Evolutionary conservation across 768 basidiomycete species (phyloP), one percentile per base, ranked within the genome.

Genomic region (Mycena kentingensis): DNA sequence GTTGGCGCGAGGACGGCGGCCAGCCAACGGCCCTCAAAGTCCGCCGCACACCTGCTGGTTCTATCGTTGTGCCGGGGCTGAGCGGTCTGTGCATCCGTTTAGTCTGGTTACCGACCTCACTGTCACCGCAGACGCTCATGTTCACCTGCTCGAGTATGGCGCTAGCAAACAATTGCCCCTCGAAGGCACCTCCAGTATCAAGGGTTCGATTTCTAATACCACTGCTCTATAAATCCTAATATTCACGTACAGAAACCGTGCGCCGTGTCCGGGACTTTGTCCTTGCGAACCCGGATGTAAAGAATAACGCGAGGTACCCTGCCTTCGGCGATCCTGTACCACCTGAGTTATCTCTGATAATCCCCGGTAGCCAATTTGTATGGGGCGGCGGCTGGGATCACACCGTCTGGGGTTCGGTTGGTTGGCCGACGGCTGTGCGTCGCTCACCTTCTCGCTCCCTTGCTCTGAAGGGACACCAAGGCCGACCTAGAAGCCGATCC

Each of bases 371-470:
- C n/a, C n/a, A n/a, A n/a, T 96, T 91, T 89, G 80, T 97, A 37
- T 75, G 85, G 57, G 94, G 93, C 10, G 81, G 87, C 72, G 95
- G 95, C 5, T 98, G 95, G 93, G 91, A 98, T 62, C 93, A 98
- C 67, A 96, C 89, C 3, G 75, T 78, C 51, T 92, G 89, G 89
- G 58, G 76, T 3, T 76, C 72, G 12, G 66, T 73, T 5, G 64
- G 73, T 18, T 94, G 91, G 60, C 92, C 93, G 2, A 83, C 78
- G 29, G 85, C 89, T 1, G 92, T 90, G 61, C n/a, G n/a, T n/a
- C n/a, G n/a, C n/a, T n/a, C n/a, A n/a, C n/a, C n/a, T n/a, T n/a
- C n/a, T n/a, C n/a, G n/a, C n/a, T n/a, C n/a, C n/a, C n/a, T n/a
- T n/a, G n/a, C n/a, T n/a, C n/a, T n/a, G n/a, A n/a, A n/a, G n/a